These are phyloP conservation scores for Zychaea mexicana DNA, from an alignment of 371 early-diverging fungal genomes.

Conservation along the genomic window DNA sequence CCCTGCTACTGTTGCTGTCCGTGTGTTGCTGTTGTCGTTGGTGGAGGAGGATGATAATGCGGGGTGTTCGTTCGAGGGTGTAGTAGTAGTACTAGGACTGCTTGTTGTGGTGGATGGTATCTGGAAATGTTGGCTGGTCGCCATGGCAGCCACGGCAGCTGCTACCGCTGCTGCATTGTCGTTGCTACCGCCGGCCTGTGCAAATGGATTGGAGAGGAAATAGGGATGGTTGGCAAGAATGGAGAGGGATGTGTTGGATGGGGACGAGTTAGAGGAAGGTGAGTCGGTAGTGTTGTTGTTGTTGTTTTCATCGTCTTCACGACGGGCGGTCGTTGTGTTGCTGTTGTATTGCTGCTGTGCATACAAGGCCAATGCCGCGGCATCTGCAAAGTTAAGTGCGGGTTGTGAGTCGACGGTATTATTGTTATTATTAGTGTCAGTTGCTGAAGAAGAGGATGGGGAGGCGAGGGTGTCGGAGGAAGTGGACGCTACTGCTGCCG, in stretches of 20 bases:
- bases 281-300: background rate
- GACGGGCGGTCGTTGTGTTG: background rate
- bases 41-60: background rate
- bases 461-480: background rate
- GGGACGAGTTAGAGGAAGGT: background rate
- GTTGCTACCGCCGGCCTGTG: slow-evolving; percentile 8
- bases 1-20: background rate
- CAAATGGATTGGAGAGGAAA: slow-evolving; percentile 27
- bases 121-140: slow-evolving; percentile 1
- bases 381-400: slow-evolving; percentile 39
- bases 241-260: background rate
- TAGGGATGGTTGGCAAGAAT: slow-evolving; percentile 26
- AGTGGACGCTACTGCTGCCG: too few relatives aligned
- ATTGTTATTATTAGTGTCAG: background rate
- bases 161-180: slow-evolving; percentile 23
- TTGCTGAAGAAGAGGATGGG: background rate
- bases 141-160: slow-evolving; percentile 27
- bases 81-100: background rate
- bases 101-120: background rate
- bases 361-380: slow-evolving; percentile 45
- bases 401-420: slow-evolving; percentile 7
- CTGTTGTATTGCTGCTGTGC: slow-evolving; percentile 21
- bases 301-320: background rate
- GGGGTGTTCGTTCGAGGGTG: background rate
- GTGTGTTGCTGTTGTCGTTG: background rate